Evolutionary conservation across 768 basidiomycete species (phyloP), one percentile per base, ranked within the genome.

Genomic region (Imleria badia): DNA sequence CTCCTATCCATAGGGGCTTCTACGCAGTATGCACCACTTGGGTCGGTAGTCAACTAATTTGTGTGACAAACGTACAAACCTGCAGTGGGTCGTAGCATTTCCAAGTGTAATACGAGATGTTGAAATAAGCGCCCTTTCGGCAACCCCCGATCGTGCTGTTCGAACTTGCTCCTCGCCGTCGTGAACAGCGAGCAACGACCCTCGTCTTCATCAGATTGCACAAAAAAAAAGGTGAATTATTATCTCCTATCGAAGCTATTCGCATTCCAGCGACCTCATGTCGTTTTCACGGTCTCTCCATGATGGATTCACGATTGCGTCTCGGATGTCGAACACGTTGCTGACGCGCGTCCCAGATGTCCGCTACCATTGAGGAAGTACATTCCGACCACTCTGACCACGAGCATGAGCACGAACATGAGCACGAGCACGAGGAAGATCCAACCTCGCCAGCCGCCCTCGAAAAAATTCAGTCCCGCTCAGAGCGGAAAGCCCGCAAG

Each of bases 401-500:
- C 59, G 83, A 84, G 35, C 77, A 81, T 13, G 87, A 91, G 57
- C n/a, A n/a, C n/a, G n/a, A n/a, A n/a, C n/a, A n/a, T n/a, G n/a
- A n/a, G n/a, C n/a, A n/a, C n/a, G n/a, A 84, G 35, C 77, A 81
- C 14, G 87, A 91, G 57, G 89, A 91, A 70, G 91, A 92, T 63
- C 91, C 90, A 45, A 89, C 87, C 53, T 91, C 89, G 44, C 81
- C 84, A 56, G 87, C 90, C 42, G 87, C 87, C 55, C 85, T 92
- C 58, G 91, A 95, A 64, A 96, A 97, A 76, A 89, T 95, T 62
- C 91, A 94, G 76, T 94, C 92, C 50, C 87, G 92, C 60, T 86
- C 94, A 35, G 94, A 98, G 75, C 87, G 94, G 65, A 97, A 96
- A 73, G 94, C 94, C 48, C 83, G 94, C 71, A 97, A 98, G 76